These are phyloP conservation scores for Neospora caninum DNA, from an alignment of 169 alveolate species.

Conservation along the genomic window DNA sequence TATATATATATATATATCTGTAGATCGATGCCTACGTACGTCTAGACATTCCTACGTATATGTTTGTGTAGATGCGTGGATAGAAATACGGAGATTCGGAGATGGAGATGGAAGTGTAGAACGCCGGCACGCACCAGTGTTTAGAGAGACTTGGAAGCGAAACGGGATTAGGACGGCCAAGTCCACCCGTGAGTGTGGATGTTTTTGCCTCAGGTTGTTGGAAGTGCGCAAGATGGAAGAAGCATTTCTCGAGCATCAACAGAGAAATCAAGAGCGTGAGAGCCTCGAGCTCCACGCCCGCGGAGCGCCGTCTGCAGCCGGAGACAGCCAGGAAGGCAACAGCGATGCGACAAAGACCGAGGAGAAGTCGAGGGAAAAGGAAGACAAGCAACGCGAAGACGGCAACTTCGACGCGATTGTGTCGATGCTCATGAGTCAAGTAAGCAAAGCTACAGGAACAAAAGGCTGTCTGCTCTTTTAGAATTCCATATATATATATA, in stretches of 20 bases:
- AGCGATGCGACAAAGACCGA: not conserved
- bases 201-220: slow-evolving; percentile 31
- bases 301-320: not conserved
- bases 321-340: not conserved
- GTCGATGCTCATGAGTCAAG: slow-evolving; percentile 42
- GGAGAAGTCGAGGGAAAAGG: not conserved
- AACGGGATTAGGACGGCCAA: too few relatives aligned
- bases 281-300: not conserved
- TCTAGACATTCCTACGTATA: not conserved
- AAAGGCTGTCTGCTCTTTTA: too few relatives aligned
- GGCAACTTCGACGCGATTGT: slow-evolving; percentile 25
- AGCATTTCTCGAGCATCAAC: not conserved
- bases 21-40: not conserved
- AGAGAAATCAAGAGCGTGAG: not conserved
- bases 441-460: not conserved
- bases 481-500: too few relatives aligned
- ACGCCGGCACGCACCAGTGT: not conserved
- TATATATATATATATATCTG: not conserved
- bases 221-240: slow-evolving; percentile 48
- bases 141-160: too few relatives aligned
- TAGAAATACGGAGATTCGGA: too few relatives aligned
- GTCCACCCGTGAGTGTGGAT: not conserved
- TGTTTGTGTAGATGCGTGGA: not conserved
- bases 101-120: not conserved
- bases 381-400: slow-evolving; percentile 19